Evolutionary conservation across 352 stramenopile genomes (phyloP).

Genomic region (Phytophthora cryptogea): DNA sequence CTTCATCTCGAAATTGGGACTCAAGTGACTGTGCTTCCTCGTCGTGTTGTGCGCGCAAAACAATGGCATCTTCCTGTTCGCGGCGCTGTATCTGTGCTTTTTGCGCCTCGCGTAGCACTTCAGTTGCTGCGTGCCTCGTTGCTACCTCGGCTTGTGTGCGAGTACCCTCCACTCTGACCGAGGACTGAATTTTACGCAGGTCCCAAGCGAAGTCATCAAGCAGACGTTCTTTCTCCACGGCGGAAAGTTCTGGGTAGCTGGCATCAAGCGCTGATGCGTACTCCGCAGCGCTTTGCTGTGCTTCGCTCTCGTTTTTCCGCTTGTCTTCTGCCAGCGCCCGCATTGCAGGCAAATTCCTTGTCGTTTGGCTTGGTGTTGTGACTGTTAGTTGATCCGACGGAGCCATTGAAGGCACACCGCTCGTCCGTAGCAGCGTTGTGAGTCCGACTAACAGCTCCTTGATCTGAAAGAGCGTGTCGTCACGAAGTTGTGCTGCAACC

Average conservation of each 20-base stretch:
- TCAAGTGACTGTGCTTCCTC: conserved; percentile 41
- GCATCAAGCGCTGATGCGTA: conserved; percentile 47
- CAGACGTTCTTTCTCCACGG: conserved; percentile 52
- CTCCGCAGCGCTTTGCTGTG: conserved; percentile 39
- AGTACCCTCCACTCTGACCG: conserved; percentile 50
- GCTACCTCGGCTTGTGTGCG: conserved; percentile 49
- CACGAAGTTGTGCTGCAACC: conserved; percentile 25
- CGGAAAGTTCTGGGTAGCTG: conserved; percentile 47
- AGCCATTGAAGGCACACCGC: conserved; percentile 10
- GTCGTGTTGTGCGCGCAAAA: conserved; percentile 32
- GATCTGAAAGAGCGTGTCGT: conserved; percentile 61
- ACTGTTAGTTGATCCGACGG: background rate
- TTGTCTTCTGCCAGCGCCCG: conserved; percentile 5
- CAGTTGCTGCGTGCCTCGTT: conserved; percentile 36
- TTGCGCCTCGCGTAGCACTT: conserved; percentile 37
- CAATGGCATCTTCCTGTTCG: conserved; percentile 29
- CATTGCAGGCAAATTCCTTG: background rate
- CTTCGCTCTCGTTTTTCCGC: conserved; percentile 18
- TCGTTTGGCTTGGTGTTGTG: background rate
- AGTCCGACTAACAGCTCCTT: conserved; percentile 54
- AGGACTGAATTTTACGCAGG: conserved; percentile 47
- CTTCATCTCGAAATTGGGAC: conserved; percentile 47
- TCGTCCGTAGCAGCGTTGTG: conserved; percentile 31
- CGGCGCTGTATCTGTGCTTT: conserved; percentile 26
- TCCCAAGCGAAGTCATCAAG: conserved; percentile 60